A percentile compares a stretch with the other conserved stretches of the same genome.
Evolutionary conservation across 441 rosid genomes (phyloP).

Genomic region (Viola pubescens): DNA sequence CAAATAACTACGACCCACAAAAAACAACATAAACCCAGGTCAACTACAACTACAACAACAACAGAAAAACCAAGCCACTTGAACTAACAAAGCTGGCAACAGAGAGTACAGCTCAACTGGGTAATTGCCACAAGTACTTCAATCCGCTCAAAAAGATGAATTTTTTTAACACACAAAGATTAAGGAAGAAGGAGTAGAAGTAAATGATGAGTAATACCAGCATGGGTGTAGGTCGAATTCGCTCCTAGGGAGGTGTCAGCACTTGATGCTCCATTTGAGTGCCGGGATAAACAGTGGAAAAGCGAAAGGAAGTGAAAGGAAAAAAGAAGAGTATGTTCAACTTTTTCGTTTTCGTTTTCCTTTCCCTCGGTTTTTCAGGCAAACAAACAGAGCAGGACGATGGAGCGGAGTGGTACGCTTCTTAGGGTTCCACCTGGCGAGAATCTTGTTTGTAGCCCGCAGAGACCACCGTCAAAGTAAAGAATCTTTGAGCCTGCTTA

Average conservation of each 20-base stretch:
- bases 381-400: constrained; percentile 5
- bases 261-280: constrained; percentile 7
- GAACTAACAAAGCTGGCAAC: not conserved
- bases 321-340: not conserved
- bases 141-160: too few species aligned
- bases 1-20: not conserved
- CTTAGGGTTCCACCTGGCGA: too few species aligned
- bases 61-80: not conserved
- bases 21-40: not conserved
- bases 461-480: too few species aligned
- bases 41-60: too few species aligned
- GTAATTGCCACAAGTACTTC: too few species aligned
- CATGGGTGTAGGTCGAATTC: not conserved
- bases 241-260: not conserved
- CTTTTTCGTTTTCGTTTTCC: not conserved
- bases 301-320: not conserved
- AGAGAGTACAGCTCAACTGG: too few species aligned
- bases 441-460: not conserved
- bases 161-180: not conserved
- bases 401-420: too few species aligned
- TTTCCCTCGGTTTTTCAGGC: constrained; percentile 16
- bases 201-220: not conserved
- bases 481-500: too few species aligned
- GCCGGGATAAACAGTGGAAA: constrained; percentile 10
- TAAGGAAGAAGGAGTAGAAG: not conserved